These are phyloP conservation scores for Yamadazyma conglobata DNA, from an alignment of 1,139 yeast genomes.

Conservation along the genomic window DNA sequence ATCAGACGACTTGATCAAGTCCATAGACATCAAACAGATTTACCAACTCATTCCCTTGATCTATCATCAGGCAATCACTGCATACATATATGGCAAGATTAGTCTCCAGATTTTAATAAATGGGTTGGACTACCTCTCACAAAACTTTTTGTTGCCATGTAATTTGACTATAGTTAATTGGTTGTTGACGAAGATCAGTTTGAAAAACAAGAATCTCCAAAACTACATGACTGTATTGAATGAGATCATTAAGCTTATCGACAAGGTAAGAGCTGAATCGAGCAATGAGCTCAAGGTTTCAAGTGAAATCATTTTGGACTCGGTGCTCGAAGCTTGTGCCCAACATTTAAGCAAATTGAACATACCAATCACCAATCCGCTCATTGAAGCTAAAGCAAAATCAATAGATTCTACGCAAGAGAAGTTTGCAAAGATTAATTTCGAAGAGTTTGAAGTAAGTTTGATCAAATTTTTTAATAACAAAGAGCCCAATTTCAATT, in stretches of 20 bases:
- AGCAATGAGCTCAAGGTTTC: slow-evolving; percentile 15
- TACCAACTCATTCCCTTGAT: slow-evolving; percentile 68
- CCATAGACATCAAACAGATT: slow-evolving; percentile 65
- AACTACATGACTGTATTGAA: slow-evolving; percentile 12
- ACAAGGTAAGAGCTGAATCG: slow-evolving; percentile 14
- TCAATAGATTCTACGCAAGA: background rate
- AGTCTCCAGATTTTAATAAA: slow-evolving; percentile 30
- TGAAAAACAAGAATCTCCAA: slow-evolving; percentile 11
- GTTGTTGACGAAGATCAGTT: slow-evolving; percentile 18
- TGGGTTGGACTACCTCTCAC: slow-evolving; percentile 46
- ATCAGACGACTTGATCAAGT: slow-evolving; percentile 73
- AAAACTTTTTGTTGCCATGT: slow-evolving; percentile 40
- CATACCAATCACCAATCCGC: slow-evolving; percentile 5
- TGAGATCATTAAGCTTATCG: slow-evolving; percentile 21
- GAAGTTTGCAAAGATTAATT: slow-evolving; percentile 3
- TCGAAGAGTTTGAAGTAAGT: slow-evolving; percentile 12
- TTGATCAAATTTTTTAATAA: slow-evolving; percentile 13
- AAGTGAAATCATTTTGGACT: slow-evolving; percentile 10
- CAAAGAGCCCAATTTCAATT: slow-evolving; percentile 9
- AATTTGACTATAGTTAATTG: slow-evolving; percentile 35
- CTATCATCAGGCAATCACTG: slow-evolving; percentile 68
- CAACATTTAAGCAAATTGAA: slow-evolving; percentile 1
- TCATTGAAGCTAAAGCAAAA: slow-evolving; percentile 2
- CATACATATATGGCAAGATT: slow-evolving; percentile 54
- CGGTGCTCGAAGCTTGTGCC: slow-evolving; percentile 4